phyloP scores from a whole-genome alignment of 306 rosid genomes.

The Cucurbita ficifolia region DNA sequence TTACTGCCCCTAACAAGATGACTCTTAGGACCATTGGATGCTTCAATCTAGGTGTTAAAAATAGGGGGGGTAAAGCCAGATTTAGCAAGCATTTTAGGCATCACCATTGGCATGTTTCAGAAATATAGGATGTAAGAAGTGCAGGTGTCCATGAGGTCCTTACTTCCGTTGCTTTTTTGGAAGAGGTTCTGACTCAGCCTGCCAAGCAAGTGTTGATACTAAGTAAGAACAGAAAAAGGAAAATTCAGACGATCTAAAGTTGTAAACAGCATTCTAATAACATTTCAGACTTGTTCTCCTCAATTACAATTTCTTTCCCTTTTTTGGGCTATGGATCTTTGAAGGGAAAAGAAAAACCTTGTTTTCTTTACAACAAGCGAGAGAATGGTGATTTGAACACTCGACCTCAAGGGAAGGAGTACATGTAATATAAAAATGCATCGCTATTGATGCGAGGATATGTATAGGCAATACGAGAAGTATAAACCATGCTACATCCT shows the following conservation, averaged over 20 bases:
- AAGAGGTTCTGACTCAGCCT: slow-evolving; percentile 49
- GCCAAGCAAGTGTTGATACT: slow-evolving; percentile 14
- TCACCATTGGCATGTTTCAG: not conserved
- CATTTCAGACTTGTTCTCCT: not conserved
- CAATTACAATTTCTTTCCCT: not conserved
- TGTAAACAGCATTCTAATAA: not conserved
- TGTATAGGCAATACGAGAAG: not conserved
- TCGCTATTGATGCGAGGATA: not conserved
- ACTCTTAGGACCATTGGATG: slow-evolving; percentile 5
- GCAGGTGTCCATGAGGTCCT: not conserved
- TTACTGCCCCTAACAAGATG: slow-evolving; percentile 1
- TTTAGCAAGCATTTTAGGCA: not conserved
- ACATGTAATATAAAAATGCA: not conserved
- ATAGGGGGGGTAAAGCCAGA: not conserved
- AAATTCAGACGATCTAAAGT: not conserved
- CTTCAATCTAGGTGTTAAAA: slow-evolving; percentile 5
- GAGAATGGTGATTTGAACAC: no score
- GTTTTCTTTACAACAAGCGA: no score
- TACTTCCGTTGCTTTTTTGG: slow-evolving; percentile 52
- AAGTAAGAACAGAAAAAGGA: not conserved
- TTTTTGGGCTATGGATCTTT: not conserved
- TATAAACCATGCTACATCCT: not conserved
- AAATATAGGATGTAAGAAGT: not conserved
- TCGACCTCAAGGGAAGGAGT: no score
- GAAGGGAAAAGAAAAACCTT: not conserved